Conservation (phyloP, 1,139 yeast genomes). For the Nakaseomyces nivariensis region DNA sequence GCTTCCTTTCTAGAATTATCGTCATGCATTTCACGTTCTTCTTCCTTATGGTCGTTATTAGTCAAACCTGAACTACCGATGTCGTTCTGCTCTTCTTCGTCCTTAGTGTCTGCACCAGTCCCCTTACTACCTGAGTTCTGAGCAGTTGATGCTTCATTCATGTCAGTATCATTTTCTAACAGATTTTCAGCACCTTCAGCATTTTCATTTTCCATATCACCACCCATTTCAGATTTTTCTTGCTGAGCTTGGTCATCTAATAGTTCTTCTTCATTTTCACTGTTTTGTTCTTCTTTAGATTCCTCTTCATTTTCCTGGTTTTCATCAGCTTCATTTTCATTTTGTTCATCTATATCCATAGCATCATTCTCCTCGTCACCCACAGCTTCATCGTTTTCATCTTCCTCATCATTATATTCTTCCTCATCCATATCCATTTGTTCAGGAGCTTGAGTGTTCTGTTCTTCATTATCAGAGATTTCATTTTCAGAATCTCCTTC, state of each 20-base stretch:
- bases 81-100: constrained; percentile 56
- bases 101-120: constrained; percentile 68
- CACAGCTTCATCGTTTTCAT: constrained; percentile 21
- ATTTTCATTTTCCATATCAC: constrained; percentile 28
- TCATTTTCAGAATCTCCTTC: constrained; percentile 21
- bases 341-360: constrained; percentile 18
- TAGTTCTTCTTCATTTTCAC: constrained; percentile 24
- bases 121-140: constrained; percentile 65
- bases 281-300: constrained; percentile 26
- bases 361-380: constrained; percentile 26
- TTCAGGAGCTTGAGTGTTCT: constrained; percentile 27
- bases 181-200: constrained; percentile 38
- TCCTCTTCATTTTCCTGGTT: constrained; percentile 21
- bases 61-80: constrained; percentile 65
- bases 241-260: constrained; percentile 7
- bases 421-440: constrained; percentile 25
- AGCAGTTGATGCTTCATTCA: constrained; percentile 58
- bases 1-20: constrained; percentile 66
- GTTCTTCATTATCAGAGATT: constrained; percentile 28
- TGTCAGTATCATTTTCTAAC: constrained; percentile 45
- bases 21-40: constrained; percentile 32
- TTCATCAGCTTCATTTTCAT: constrained; percentile 27
- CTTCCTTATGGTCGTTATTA: constrained; percentile 36
- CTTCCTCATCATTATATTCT: constrained; percentile 22
- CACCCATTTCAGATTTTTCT: constrained; percentile 17